Percentiles rank a stretch among this genome's conserved stretches.
These are phyloP conservation scores for Fusarium sacchari DNA, from an alignment of 2,329 filamentous ascomycete species.

Conservation along the genomic window DNA sequence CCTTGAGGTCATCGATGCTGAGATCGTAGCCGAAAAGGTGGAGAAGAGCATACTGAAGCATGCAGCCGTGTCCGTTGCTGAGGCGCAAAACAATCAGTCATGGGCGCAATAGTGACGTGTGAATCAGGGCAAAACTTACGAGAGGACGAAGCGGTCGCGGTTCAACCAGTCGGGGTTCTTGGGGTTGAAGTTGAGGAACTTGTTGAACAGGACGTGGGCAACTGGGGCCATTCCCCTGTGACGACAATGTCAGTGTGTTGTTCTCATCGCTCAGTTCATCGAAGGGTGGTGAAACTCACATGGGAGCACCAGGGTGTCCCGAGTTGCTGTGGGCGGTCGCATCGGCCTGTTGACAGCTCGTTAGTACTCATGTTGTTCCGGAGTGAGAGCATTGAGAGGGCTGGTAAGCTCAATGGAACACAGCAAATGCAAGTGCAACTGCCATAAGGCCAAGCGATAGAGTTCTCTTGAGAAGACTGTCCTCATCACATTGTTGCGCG, in stretches of 20 bases:
- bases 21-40: constrained; percentile 94
- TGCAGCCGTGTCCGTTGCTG: constrained; percentile 98
- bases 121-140: constrained; percentile 70
- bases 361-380: constrained; percentile 37
- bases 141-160: constrained; percentile 98
- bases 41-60: constrained; percentile 98
- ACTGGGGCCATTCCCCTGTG: constrained; percentile 85
- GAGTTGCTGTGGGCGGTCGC: constrained; percentile 96
- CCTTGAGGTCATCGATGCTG: constrained; percentile 90
- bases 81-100: constrained; percentile 25
- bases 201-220: constrained; percentile 97
- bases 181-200: constrained; percentile 99
- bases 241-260: constrained; percentile 46
- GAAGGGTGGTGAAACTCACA: constrained; percentile 63
- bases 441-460: not conserved
- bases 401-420: not conserved
- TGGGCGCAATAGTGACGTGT: not conserved
- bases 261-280: constrained; percentile 14
- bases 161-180: constrained; percentile 98
- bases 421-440: not conserved
- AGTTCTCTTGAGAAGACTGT: not conserved
- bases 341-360: constrained; percentile 77
- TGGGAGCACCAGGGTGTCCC: constrained; percentile 97
- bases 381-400: not conserved
- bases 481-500: constrained; percentile 26